Conservation (phyloP, 805 yeast genomes). For the Wickerhamomyces bovis region DNA sequence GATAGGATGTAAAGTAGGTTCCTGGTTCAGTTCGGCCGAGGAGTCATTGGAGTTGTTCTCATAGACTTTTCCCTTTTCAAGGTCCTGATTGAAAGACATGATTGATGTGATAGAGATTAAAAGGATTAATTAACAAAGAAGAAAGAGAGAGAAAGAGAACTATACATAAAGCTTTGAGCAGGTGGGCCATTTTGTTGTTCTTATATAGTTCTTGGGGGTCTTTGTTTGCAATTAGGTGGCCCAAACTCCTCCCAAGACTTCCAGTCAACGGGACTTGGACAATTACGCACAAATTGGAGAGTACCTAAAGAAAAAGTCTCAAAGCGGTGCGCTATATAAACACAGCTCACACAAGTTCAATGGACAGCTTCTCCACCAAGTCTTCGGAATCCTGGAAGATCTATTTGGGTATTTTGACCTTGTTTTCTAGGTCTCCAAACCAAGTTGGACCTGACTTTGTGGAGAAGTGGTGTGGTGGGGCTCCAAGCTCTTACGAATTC, state of each 20-base stretch:
- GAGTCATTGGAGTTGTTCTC: not conserved
- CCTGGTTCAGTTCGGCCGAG: not conserved
- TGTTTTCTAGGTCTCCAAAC: too few relatives aligned
- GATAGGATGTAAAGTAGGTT: not conserved
- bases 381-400: not conserved
- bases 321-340: not conserved
- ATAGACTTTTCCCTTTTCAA: not conserved
- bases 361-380: not conserved
- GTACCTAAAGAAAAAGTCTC: too few relatives aligned
- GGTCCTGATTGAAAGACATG: not conserved
- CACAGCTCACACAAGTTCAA: not conserved
- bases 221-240: too few relatives aligned
- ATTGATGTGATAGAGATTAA: too few relatives aligned
- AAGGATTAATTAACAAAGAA: too few relatives aligned
- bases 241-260: not conserved
- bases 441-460: not conserved
- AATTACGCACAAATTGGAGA: not conserved
- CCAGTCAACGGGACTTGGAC: not conserved
- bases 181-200: too few relatives aligned
- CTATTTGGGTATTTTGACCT: not conserved
- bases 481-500: not conserved
- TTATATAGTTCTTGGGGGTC: too few relatives aligned
- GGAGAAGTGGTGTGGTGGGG: not conserved
- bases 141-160: too few relatives aligned
- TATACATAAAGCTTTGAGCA: too few relatives aligned